Evolutionary conservation across 495 filamentous ascomycete species (phyloP), one percentile per base, ranked within the genome.

Genomic region (Letharia columbiana): DNA sequence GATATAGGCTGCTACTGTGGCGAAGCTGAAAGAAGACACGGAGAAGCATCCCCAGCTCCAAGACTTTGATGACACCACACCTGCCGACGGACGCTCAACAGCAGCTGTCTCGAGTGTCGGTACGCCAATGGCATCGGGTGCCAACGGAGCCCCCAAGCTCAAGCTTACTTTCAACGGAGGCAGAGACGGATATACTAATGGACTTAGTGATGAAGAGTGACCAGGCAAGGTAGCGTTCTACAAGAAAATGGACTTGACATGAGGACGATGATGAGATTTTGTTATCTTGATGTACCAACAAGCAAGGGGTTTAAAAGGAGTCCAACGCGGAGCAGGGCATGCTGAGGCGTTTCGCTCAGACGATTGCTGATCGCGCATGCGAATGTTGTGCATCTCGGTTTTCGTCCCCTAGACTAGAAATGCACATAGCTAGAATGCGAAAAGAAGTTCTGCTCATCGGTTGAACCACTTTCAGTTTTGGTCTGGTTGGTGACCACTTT

Each of bases 11-110:
- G 86, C 86, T 72, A 90, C 84, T 75, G 75, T 87, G 49, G 75
- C 78, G n/a, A 85, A 84, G 71, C 79, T 92, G 58, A 84, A 82
- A 71, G 87, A 87, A 59, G 85, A 89, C 68, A 83, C 90, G n/a
- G 84, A 81, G 45, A 79, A 80, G 15, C 80, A 92, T 72, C 88
- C 90, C 4, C 85, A 92, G 71, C 83, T 92, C 54, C 83, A 82
- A 70, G 88, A 89, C 64, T 86, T 87, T 37, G 91, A 94, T 63
- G 82, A 81, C 10, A 69, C 78, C 13, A 75, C 75, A 2, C 71
- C 69, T 62, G 78, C 73, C 33, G 83, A 91, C 74, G 89, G 87
- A 44, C 79, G 77, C 63, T 89, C 88, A 10, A 87, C 82, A 20
- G 83, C 85, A 10, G 84, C 84, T 18, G 84, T 86, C 28, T 87